phyloP scores from a whole-genome alignment of 2,329 filamentous ascomycete species.

The Aschersonia sp. region DNA sequence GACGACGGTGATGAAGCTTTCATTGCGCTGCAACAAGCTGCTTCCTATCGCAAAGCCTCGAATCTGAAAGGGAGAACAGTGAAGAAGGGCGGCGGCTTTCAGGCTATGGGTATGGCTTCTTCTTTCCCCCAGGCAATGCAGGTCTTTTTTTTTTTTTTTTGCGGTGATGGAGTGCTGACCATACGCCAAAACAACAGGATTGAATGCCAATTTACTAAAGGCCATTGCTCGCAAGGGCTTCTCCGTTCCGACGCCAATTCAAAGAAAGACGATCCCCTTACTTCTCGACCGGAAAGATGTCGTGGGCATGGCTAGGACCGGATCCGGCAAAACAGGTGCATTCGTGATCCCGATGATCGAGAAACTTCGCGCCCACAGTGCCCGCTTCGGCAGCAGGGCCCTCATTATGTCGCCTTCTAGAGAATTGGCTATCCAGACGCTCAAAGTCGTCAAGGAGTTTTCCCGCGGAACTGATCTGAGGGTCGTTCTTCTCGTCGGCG shows the following conservation, averaged over 20 bases:
- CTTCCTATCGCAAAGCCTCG: conserved; percentile 71
- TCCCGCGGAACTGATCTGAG: conserved; percentile 81
- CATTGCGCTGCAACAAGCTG: conserved; percentile 76
- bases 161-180: too few species aligned
- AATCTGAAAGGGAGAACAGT: conserved; percentile 73
- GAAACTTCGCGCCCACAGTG: conserved; percentile 75
- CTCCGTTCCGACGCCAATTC: conserved; percentile 90
- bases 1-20: conserved; percentile 72
- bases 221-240: conserved; percentile 91
- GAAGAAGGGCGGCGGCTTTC: conserved; percentile 94
- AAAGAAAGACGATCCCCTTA: conserved; percentile 88
- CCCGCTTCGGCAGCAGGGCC: conserved; percentile 71
- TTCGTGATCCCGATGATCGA: conserved; percentile 99
- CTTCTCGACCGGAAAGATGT: conserved; percentile 84
- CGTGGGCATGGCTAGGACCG: conserved; percentile 98
- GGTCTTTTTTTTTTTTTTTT: not conserved
- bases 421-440: conserved; percentile 84
- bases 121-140: not conserved
- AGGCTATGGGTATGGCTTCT: conserved; percentile 60
- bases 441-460: conserved; percentile 94
- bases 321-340: conserved; percentile 93
- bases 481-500: conserved; percentile 80
- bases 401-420: conserved; percentile 84
- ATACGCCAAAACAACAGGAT: conserved; percentile 26
- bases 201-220: conserved; percentile 73